phyloP scores from a whole-genome alignment of 2,329 filamentous ascomycete species.

The Sclerotinia subarctica region DNA sequence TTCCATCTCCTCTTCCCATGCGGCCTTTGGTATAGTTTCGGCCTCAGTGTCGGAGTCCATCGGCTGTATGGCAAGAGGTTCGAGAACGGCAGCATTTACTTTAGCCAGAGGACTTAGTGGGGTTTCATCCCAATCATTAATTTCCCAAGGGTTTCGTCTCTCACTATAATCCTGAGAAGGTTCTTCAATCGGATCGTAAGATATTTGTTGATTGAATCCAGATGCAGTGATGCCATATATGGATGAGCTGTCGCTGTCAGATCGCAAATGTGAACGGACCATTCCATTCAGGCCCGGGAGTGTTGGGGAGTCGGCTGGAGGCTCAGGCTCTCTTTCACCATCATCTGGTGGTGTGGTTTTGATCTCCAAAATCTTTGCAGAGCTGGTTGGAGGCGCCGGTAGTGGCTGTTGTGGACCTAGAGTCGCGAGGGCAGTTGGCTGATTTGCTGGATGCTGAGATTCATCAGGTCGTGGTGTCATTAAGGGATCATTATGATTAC shows the following conservation, averaged over 20 bases:
- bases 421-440: background rate
- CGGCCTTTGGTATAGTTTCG: conserved; percentile 24
- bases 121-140: conserved; percentile 35
- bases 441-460: conserved; percentile 35
- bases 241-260: conserved; percentile 77
- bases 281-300: conserved; percentile 74
- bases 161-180: conserved; percentile 38
- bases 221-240: conserved; percentile 58
- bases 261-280: conserved; percentile 79
- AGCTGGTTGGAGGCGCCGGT: conserved; percentile 8
- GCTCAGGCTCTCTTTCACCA: conserved; percentile 7
- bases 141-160: conserved; percentile 47
- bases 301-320: conserved; percentile 68
- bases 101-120: conserved; percentile 16
- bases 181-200: conserved; percentile 38
- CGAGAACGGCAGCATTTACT: conserved; percentile 23
- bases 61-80: conserved; percentile 24
- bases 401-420: conserved; percentile 10
- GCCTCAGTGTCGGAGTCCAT: conserved; percentile 22
- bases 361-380: conserved; percentile 1
- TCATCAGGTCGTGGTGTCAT: conserved; percentile 34
- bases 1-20: conserved; percentile 36
- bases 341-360: conserved; percentile 18
- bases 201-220: conserved; percentile 43
- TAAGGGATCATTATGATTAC: conserved; percentile 31